Percentiles rank a stretch among this genome's conserved stretches.
phyloP scores from a whole-genome alignment of 1,139 yeast species.

The Kodamaea plutei region DNA sequence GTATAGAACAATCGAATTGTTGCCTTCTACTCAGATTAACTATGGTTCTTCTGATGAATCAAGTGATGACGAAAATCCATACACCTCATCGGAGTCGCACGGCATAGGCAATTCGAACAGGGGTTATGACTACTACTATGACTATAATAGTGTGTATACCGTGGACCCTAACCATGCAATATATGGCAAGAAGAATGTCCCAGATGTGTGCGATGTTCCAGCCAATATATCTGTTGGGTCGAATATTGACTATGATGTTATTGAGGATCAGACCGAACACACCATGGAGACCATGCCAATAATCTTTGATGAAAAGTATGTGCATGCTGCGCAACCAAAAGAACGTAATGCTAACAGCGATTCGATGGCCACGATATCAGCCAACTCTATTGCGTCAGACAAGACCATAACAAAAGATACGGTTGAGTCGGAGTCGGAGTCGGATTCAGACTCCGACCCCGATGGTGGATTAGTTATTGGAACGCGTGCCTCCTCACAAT shows the following conservation, averaged over 20 bases:
- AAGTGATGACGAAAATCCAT: slow-evolving; percentile 52
- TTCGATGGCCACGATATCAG: background rate
- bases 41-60: slow-evolving; percentile 73
- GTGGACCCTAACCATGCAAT: slow-evolving; percentile 50
- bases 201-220: slow-evolving; percentile 44
- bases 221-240: slow-evolving; percentile 42
- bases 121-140: slow-evolving; percentile 82
- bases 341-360: background rate
- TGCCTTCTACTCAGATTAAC: slow-evolving; percentile 81
- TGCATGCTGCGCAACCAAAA: background rate
- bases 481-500: slow-evolving; percentile 40
- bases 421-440: background rate
- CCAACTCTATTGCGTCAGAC: background rate
- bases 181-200: slow-evolving; percentile 26
- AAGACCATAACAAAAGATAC: background rate
- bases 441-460: slow-evolving; percentile 16
- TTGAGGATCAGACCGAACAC: slow-evolving; percentile 20
- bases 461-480: slow-evolving; percentile 36
- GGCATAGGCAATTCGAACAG: slow-evolving; percentile 59
- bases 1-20: slow-evolving; percentile 58
- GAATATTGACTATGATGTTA: slow-evolving; percentile 35
- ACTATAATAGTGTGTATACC: slow-evolving; percentile 78
- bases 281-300: slow-evolving; percentile 10
- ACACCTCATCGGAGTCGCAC: slow-evolving; percentile 65
- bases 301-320: slow-evolving; percentile 6